phyloP scores from a whole-genome alignment of 2,329 filamentous ascomycete genomes.

The Sporothrix curviconia region DNA sequence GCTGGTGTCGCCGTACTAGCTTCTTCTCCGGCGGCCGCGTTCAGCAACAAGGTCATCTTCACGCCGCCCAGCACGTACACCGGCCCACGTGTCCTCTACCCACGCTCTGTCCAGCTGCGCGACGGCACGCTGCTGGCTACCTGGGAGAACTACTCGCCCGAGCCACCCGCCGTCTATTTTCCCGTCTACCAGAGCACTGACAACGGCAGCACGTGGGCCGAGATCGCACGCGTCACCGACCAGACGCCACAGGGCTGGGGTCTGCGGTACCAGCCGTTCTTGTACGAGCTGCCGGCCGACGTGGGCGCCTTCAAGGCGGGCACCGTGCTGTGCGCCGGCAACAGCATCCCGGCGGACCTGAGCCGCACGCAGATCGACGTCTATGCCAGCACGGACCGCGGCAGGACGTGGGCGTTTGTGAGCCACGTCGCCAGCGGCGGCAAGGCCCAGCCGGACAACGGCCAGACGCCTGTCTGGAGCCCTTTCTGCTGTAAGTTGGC shows the following conservation, averaged over 20 bases:
- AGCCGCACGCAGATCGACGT: constrained; percentile 61
- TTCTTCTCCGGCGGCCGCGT: neutral
- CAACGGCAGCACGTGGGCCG: constrained; percentile 53
- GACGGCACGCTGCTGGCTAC: constrained; percentile 45
- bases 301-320: constrained; percentile 55
- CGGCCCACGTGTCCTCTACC: constrained; percentile 38
- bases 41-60: constrained; percentile 31
- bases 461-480: constrained; percentile 65
- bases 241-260: constrained; percentile 55
- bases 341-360: constrained; percentile 49
- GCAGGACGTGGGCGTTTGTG: constrained; percentile 60
- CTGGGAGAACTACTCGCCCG: constrained; percentile 51
- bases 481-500: constrained; percentile 47
- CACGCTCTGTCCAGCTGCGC: constrained; percentile 37
- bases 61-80: constrained; percentile 39
- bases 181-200: constrained; percentile 49
- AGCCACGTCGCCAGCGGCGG: constrained; percentile 59
- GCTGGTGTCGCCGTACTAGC: neutral
- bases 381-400: constrained; percentile 57
- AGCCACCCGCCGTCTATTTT: constrained; percentile 49
- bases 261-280: constrained; percentile 61
- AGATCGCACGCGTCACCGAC: constrained; percentile 58
- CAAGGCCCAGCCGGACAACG: constrained; percentile 56
- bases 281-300: constrained; percentile 55
- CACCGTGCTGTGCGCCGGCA: constrained; percentile 57